A percentile compares a stretch with the other conserved stretches of the same genome.
These are phyloP conservation scores for Collybia mongolica DNA, from an alignment of 768 basidiomycete species.

Conservation along the genomic window DNA sequence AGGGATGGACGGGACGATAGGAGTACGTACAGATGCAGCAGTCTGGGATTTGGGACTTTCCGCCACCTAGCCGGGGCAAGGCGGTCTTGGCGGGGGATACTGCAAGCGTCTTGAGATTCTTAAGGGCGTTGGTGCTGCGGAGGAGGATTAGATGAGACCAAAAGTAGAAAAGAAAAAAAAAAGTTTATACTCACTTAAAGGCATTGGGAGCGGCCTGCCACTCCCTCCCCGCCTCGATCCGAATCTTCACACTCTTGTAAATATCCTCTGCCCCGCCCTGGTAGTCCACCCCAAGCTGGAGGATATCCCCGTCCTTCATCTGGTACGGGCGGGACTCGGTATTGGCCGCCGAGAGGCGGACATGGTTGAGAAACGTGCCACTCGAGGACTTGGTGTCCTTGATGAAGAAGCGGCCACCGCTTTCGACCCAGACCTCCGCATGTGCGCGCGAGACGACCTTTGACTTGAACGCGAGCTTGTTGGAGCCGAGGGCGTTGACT, in stretches of 20 bases:
- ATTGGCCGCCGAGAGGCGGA: conserved; percentile 81
- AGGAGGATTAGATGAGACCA: conserved; percentile 1
- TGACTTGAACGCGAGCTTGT: conserved; percentile 91
- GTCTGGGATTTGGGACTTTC: conserved; percentile 59
- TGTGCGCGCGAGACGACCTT: conserved; percentile 95
- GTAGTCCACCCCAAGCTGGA: conserved; percentile 96
- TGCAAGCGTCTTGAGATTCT: conserved; percentile 76
- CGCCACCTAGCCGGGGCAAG: conserved; percentile 10
- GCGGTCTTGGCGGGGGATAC: conserved; percentile 23
- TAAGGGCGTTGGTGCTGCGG: conserved; percentile 62
- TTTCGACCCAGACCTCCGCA: conserved; percentile 89
- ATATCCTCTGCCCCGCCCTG: conserved; percentile 97
- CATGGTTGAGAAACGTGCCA: conserved; percentile 95
- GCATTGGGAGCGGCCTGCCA: conserved; percentile 89
- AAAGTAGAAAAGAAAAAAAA: conserved; percentile 6
- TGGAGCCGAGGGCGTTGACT: conserved; percentile 66
- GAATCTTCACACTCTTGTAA: conserved; percentile 95
- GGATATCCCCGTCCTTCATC: conserved; percentile 89
- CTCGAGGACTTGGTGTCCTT: conserved; percentile 87
- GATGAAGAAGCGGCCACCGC: conserved; percentile 74
- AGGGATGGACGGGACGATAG: not conserved
- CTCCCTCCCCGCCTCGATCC: conserved; percentile 83
- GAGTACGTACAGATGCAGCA: conserved; percentile 85
- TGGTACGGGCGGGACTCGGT: conserved; percentile 74
- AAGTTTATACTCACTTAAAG: conserved; percentile 65